Evolutionary conservation across 306 rosid species (phyloP).

Genomic region (Vachellia pachyceras): DNA sequence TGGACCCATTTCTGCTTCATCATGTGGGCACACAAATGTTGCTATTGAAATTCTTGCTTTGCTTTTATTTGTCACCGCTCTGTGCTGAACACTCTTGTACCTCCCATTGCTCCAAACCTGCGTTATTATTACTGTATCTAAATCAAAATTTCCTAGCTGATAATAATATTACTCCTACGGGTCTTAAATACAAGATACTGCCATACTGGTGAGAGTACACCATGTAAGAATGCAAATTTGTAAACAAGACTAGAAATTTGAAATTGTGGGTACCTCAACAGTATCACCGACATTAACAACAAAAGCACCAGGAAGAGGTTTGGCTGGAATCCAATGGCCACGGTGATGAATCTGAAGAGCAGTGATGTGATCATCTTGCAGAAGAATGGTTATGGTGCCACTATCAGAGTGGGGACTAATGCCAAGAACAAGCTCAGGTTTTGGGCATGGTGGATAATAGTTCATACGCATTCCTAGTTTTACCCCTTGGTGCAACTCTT

Average conservation of each 20-base stretch:
- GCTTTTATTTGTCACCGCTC: constrained; percentile 13
- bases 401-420: constrained; percentile 39
- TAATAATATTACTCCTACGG: no score
- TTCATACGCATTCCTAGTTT: constrained; percentile 35
- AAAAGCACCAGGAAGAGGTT: constrained; percentile 19
- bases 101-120: constrained; percentile 2
- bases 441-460: constrained; percentile 37
- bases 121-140: background rate
- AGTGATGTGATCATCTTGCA: constrained; percentile 32
- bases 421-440: constrained; percentile 42
- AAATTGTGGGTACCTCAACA: constrained; percentile 21
- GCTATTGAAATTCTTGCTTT: background rate
- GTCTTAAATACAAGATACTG: no score
- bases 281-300: constrained; percentile 2
- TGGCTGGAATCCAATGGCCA: constrained; percentile 10
- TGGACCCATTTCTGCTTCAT: constrained; percentile 1
- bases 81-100: constrained; percentile 6
- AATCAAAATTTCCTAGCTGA: background rate
- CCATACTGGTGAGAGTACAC: no score
- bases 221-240: background rate
- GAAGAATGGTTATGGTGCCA: constrained; percentile 31
- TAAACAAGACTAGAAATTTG: background rate
- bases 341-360: constrained; percentile 27
- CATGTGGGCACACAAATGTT: background rate
- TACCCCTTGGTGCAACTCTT: constrained; percentile 9